Evolutionary conservation across 495 filamentous ascomycete genomes (phyloP).

Genomic region (Podospora anserina): DNA sequence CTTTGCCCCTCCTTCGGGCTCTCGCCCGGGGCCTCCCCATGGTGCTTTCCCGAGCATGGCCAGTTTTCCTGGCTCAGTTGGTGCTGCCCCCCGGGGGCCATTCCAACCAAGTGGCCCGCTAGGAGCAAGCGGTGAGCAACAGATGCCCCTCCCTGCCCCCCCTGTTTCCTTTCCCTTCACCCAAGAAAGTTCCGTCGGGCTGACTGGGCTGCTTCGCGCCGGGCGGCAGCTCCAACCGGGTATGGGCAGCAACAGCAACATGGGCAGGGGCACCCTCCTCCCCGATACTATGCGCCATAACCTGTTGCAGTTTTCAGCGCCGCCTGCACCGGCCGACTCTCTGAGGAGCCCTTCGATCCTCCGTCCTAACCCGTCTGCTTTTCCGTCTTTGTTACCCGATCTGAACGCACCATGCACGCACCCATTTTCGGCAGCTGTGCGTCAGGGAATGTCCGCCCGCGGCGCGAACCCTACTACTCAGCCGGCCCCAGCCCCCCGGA

Average conservation of each 20-base stretch:
- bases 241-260: background rate
- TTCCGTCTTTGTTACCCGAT: background rate
- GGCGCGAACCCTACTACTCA: no score
- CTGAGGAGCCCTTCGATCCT: background rate
- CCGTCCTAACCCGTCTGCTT: background rate
- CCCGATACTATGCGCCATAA: background rate
- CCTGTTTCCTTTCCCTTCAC: background rate
- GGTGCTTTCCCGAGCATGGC: background rate
- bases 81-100: no score
- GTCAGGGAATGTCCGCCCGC: no score
- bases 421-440: no score
- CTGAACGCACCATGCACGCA: background rate
- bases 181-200: background rate
- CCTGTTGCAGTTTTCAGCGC: background rate
- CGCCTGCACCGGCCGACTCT: background rate
- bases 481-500: no score
- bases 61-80: background rate
- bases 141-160: background rate
- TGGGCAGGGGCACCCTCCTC: background rate
- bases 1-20: background rate
- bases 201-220: conserved; percentile 2
- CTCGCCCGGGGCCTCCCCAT: background rate
- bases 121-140: background rate
- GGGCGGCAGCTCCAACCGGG: background rate
- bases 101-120: background rate